Evolutionary conservation across 78 protist genomes (phyloP).

Genomic region (Dictyostelium citrinum): DNA sequence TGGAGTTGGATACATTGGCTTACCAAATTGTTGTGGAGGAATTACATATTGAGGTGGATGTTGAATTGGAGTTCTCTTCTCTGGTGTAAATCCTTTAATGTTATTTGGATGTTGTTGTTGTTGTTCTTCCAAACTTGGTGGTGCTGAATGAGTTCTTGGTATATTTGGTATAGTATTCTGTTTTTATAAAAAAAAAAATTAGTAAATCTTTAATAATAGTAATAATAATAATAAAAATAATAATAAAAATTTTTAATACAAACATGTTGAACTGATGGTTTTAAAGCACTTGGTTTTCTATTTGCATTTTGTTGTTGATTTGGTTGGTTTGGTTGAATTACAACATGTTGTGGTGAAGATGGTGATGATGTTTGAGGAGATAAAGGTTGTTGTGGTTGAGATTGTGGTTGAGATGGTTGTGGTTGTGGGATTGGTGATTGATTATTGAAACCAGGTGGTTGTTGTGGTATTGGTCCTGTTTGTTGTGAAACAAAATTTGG

Average conservation of each 20-base stretch:
- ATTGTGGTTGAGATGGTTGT: slow-evolving; percentile 10
- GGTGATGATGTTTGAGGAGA: not conserved
- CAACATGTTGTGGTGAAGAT: not conserved
- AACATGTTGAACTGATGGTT: not conserved
- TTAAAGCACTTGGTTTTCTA: not conserved
- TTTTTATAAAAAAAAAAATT: not conserved
- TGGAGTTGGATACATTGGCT: not conserved
- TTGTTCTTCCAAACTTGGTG: slow-evolving; percentile 5
- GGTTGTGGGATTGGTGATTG: not conserved
- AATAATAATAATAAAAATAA: not conserved
- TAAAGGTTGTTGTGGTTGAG: not conserved
- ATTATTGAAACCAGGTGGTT: not conserved
- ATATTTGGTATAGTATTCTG: not conserved
- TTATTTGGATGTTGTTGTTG: not conserved
- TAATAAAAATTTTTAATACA: not conserved
- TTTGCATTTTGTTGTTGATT: slow-evolving; percentile 7
- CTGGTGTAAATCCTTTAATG: slow-evolving; percentile 4
- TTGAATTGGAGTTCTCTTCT: not conserved
- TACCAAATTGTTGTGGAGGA: not conserved
- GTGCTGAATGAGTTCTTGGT: slow-evolving; percentile 60
- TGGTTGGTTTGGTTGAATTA: not conserved
- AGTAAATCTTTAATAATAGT: not conserved
- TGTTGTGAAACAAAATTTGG: slow-evolving; percentile 11
- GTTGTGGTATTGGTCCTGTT: not conserved
- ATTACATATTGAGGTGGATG: not conserved